A percentile compares a stretch with the other conserved stretches of the same genome.
These are phyloP conservation scores for Neocallimastix lanati DNA, from an alignment of 192 early-diverging fungal genomes.

Conservation along the genomic window DNA sequence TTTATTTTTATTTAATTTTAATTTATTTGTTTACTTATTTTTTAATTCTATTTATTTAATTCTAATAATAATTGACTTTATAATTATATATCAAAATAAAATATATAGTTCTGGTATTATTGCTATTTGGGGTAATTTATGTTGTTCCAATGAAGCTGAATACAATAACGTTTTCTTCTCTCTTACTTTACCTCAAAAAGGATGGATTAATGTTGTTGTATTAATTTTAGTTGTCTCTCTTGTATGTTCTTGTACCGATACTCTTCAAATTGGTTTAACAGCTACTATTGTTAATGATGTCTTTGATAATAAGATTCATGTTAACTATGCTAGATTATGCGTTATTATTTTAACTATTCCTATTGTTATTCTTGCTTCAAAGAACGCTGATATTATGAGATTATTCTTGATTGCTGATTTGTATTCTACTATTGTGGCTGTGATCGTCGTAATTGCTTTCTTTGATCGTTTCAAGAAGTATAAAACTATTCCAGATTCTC, in stretches of 20 bases:
- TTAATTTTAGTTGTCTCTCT: slow-evolving; percentile 38
- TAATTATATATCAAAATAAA: no score
- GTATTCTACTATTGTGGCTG: neutral
- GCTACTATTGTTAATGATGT: slow-evolving; percentile 41
- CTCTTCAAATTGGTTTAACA: slow-evolving; percentile 42
- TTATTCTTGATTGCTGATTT: neutral
- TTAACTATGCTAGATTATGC: slow-evolving; percentile 18
- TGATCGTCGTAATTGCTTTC: neutral
- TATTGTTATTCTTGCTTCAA: neutral
- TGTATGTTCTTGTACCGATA: slow-evolving; percentile 46
- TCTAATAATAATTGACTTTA: no score
- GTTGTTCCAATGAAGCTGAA: slow-evolving; percentile 15
- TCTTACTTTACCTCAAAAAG: slow-evolving; percentile 28
- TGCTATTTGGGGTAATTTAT: slow-evolving; percentile 41
- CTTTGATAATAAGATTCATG: slow-evolving; percentile 16
- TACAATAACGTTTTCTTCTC: slow-evolving; percentile 49
- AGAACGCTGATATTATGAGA: neutral
- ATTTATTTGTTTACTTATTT: slow-evolving; percentile 31
- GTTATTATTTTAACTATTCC: slow-evolving; percentile 26
- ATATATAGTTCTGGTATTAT: slow-evolving; percentile 44
- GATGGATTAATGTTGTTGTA: slow-evolving; percentile 38
- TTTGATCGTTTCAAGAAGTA: neutral
- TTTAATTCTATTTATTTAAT: no score
- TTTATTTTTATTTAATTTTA: slow-evolving; percentile 10
- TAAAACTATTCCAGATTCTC: neutral